These are phyloP conservation scores for Phanerodontia chrysosporium DNA, from an alignment of 768 basidiomycete species.

Conservation along the genomic window DNA sequence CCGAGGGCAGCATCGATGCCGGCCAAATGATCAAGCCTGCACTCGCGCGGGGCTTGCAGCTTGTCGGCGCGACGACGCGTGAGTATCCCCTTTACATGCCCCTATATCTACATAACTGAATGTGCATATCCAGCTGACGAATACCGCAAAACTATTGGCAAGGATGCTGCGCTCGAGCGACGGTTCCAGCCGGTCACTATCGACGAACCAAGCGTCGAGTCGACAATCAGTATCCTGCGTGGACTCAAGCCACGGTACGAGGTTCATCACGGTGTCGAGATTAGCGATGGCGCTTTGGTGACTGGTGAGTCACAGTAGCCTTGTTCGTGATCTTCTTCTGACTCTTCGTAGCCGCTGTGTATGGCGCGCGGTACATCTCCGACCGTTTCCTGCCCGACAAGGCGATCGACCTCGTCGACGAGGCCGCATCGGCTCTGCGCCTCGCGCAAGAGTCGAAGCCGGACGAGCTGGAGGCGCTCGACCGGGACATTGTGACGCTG, in stretches of 20 bases:
- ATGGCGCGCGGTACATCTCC: constrained; percentile 79
- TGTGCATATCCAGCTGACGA: constrained; percentile 57
- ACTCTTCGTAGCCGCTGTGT: constrained; percentile 52
- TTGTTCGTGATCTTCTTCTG: background rate
- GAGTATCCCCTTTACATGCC: constrained; percentile 26
- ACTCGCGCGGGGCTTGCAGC: constrained; percentile 78
- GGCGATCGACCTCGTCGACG: constrained; percentile 89
- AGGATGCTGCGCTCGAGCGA: constrained; percentile 81
- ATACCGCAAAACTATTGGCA: constrained; percentile 87
- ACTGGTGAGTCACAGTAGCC: constrained; percentile 46
- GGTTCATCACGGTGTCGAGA: constrained; percentile 91
- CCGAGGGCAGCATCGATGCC: constrained; percentile 89
- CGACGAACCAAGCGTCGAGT: constrained; percentile 83
- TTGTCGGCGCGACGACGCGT: constrained; percentile 91
- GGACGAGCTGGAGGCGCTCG: constrained; percentile 75
- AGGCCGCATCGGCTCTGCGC: constrained; percentile 82
- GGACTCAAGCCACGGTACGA: constrained; percentile 84
- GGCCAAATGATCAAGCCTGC: constrained; percentile 94
- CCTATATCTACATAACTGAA: background rate
- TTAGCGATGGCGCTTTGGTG: constrained; percentile 83
- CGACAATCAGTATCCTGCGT: constrained; percentile 82
- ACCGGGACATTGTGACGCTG: constrained; percentile 79
- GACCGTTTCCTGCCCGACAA: constrained; percentile 90
- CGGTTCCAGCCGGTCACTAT: constrained; percentile 89
- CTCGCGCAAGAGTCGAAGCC: constrained; percentile 89